Conservation (phyloP, 179 eudicot species). For the Spinacia oleracea region DNA sequence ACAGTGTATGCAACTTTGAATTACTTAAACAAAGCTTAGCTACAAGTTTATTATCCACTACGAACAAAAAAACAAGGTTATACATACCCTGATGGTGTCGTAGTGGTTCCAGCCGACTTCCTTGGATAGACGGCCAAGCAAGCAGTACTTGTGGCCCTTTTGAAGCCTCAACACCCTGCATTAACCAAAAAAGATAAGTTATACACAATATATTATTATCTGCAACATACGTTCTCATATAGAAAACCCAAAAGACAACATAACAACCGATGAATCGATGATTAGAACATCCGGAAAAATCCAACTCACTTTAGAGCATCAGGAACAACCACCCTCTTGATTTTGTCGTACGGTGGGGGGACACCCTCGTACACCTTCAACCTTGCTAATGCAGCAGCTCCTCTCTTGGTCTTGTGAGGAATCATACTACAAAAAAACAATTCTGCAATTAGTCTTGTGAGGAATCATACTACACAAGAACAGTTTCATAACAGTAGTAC, state of each 20-base stretch:
- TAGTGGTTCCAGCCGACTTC: conserved; percentile 88
- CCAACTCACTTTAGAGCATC: conserved; percentile 85
- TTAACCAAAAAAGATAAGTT: not conserved
- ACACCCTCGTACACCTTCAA: conserved; percentile 82
- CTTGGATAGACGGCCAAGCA: conserved; percentile 63
- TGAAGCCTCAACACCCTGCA: conserved; percentile 78
- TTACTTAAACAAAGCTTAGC: not conserved
- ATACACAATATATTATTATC: not conserved
- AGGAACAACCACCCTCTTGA: conserved; percentile 82
- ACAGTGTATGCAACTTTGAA: too few relatives aligned
- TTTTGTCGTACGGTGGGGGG: conserved; percentile 85
- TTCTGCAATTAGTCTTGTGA: not conserved
- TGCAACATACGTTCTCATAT: not conserved
- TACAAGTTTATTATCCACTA: not conserved
- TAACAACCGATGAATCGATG: not conserved
- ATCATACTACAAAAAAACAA: conserved; percentile 41
- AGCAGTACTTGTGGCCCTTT: conserved; percentile 76
- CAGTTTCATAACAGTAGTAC: too few relatives aligned
- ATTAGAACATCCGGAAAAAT: not conserved
- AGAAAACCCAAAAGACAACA: not conserved
- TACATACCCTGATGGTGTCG: conserved; percentile 64
- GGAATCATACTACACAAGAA: too few relatives aligned
- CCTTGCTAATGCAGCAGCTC: conserved; percentile 82
- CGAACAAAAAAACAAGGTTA: not conserved
- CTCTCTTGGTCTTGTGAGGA: conserved; percentile 90